Percentiles rank a stretch among this genome's conserved stretches.
Conservation (phyloP, 2,329 filamentous ascomycete genomes). For the Ascochyta lentis region DNA sequence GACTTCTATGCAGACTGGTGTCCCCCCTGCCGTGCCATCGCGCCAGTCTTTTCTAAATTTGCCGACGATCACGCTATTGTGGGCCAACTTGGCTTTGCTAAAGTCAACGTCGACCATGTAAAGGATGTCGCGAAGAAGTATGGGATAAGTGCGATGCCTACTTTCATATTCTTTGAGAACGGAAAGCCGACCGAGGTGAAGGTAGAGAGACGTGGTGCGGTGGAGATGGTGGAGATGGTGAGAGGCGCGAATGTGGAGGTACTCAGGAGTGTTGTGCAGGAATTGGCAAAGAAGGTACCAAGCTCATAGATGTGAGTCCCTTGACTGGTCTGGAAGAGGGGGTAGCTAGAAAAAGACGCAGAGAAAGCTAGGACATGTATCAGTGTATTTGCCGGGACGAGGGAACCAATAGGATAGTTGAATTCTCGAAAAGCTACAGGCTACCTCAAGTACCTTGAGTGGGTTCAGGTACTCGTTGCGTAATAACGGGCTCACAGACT, state of each 20-base stretch:
- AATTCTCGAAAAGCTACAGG: no score
- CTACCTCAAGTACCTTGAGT: no score
- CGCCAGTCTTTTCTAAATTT: constrained; percentile 58
- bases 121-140: constrained; percentile 54
- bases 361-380: no score
- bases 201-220: constrained; percentile 15
- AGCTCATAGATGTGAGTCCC: neutral
- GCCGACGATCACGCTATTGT: constrained; percentile 54
- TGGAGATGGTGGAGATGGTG: constrained; percentile 4
- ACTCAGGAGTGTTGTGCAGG: constrained; percentile 23
- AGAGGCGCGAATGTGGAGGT: constrained; percentile 8
- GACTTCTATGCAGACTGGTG: constrained; percentile 53
- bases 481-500: no score
- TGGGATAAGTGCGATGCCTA: constrained; percentile 52
- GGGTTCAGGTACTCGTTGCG: no score
- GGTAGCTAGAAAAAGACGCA: no score
- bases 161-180: constrained; percentile 29
- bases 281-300: constrained; percentile 7
- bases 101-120: constrained; percentile 61
- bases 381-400: no score
- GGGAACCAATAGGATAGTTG: no score
- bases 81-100: constrained; percentile 57
- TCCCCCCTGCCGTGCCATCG: constrained; percentile 61
- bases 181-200: constrained; percentile 21
- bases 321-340: no score